Conservation (phyloP, 2,329 filamentous ascomycete species). For the Ceratocystiopsis minuta region DNA sequence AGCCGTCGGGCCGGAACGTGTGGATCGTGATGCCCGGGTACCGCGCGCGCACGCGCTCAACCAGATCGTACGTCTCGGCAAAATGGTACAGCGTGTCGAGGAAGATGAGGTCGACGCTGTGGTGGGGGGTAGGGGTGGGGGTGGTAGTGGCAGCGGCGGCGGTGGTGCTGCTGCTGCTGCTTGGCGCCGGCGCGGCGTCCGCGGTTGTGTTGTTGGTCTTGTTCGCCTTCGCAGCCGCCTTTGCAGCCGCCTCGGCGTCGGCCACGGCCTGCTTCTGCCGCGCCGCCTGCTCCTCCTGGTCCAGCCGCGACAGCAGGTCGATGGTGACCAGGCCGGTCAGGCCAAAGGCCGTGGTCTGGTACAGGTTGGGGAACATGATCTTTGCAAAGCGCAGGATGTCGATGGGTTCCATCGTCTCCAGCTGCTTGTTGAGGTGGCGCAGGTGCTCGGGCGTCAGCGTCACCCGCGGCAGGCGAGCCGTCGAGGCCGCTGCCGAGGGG, state of each 20-base stretch:
- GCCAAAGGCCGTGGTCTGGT: constrained; percentile 71
- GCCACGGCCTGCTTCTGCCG: constrained; percentile 19
- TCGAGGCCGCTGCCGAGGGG: constrained; percentile 32
- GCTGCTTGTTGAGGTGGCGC: constrained; percentile 74
- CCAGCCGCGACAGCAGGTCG: constrained; percentile 68
- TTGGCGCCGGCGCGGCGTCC: neutral
- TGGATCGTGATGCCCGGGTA: constrained; percentile 73
- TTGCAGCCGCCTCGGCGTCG: neutral
- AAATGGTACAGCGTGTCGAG: constrained; percentile 76
- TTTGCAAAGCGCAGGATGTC: constrained; percentile 89
- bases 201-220: too few relatives aligned
- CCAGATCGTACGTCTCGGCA: constrained; percentile 53
- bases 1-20: constrained; percentile 71
- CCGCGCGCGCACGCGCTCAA: constrained; percentile 53
- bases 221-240: too few relatives aligned
- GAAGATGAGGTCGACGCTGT: constrained; percentile 51
- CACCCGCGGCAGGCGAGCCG: constrained; percentile 54
- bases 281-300: constrained; percentile 37
- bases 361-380: constrained; percentile 75
- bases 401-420: constrained; percentile 74
- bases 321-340: constrained; percentile 65
- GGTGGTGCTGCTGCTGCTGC: neutral
- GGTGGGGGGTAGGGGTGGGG: too few relatives aligned
- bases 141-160: too few relatives aligned
- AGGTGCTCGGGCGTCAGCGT: constrained; percentile 78